Conservation (phyloP, 495 filamentous ascomycete genomes). For the Neurospora sp. region DNA sequence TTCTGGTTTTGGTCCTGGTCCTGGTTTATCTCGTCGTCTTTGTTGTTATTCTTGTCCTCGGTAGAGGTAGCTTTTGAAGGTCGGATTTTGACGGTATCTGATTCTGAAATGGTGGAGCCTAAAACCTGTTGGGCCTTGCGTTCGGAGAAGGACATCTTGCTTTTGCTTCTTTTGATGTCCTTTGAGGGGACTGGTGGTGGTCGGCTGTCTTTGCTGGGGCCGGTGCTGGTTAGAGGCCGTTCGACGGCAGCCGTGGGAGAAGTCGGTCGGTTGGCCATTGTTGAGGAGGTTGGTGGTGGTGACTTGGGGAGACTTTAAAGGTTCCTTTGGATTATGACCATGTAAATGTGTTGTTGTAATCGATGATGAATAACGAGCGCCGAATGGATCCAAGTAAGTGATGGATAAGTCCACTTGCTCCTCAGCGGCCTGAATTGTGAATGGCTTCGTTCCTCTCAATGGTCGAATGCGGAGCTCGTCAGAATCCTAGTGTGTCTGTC, state of each 20-base stretch:
- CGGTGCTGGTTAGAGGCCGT: not conserved
- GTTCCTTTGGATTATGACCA: not conserved
- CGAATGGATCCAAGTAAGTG: not conserved
- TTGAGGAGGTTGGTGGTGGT: not conserved
- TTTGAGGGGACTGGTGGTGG: not conserved
- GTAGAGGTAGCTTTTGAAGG: not conserved
- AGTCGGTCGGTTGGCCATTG: not conserved
- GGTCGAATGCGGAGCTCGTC: not conserved
- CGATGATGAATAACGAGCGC: not conserved
- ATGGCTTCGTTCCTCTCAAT: not conserved
- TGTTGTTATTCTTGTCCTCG: not conserved
- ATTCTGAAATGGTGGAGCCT: slow-evolving; percentile 20
- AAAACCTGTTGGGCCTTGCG: slow-evolving; percentile 28
- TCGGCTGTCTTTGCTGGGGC: not conserved
- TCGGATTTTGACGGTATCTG: slow-evolving; percentile 28
- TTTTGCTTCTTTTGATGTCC: not conserved
- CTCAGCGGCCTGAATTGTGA: not conserved
- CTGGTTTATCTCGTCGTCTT: not conserved
- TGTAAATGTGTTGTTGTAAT: not conserved
- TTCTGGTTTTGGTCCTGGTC: not conserved
- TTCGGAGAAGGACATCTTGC: slow-evolving; percentile 24
- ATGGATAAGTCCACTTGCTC: not conserved
- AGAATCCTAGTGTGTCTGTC: not conserved
- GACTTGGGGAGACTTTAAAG: not conserved
- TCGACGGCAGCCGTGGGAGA: not conserved